These are phyloP conservation scores for Oidiodendron maius DNA, from an alignment of 495 filamentous ascomycete genomes.

Conservation along the genomic window DNA sequence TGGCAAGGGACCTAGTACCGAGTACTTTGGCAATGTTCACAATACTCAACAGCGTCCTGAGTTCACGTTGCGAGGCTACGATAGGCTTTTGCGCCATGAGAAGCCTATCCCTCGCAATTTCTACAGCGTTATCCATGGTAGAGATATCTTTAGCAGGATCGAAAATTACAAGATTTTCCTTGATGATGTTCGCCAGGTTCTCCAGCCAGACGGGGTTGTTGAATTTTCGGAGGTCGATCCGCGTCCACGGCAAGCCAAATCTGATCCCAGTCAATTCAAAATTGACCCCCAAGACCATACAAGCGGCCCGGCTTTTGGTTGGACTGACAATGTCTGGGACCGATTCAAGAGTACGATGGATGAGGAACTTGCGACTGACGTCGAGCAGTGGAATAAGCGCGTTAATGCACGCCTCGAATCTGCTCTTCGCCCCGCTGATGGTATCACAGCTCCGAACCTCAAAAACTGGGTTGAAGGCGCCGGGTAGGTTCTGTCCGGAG, in stretches of 20 bases:
- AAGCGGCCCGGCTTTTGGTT: conserved; percentile 15
- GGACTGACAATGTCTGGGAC: conserved; percentile 20
- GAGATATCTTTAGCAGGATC: conserved; percentile 19
- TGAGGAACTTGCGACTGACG: conserved; percentile 16
- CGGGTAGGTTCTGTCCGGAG: conserved; percentile 13
- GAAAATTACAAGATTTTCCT: conserved; percentile 22
- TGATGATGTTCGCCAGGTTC: conserved; percentile 19
- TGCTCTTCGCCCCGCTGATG: conserved; percentile 17
- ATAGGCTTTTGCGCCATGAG: conserved; percentile 10
- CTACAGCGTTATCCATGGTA: conserved; percentile 19
- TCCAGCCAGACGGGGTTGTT: conserved; percentile 23
- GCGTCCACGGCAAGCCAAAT: conserved; percentile 11
- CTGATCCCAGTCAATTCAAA: neutral
- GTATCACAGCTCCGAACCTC: conserved; percentile 18
- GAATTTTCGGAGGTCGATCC: conserved; percentile 25
- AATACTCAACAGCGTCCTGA: conserved; percentile 15
- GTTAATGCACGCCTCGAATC: conserved; percentile 17
- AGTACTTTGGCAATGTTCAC: conserved; percentile 16
- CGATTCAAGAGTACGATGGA: conserved; percentile 18
- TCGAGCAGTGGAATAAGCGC: conserved; percentile 10
- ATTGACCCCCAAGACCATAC: conserved; percentile 5
- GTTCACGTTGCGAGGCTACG: conserved; percentile 21
- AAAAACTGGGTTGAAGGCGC: conserved; percentile 21
- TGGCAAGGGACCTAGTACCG: neutral
- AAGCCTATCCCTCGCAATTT: conserved; percentile 18